Evolutionary conservation across 2,329 filamentous ascomycete species (phyloP), one percentile per base, ranked within the genome.

Genomic region (Aureobasidium subglaciale): DNA sequence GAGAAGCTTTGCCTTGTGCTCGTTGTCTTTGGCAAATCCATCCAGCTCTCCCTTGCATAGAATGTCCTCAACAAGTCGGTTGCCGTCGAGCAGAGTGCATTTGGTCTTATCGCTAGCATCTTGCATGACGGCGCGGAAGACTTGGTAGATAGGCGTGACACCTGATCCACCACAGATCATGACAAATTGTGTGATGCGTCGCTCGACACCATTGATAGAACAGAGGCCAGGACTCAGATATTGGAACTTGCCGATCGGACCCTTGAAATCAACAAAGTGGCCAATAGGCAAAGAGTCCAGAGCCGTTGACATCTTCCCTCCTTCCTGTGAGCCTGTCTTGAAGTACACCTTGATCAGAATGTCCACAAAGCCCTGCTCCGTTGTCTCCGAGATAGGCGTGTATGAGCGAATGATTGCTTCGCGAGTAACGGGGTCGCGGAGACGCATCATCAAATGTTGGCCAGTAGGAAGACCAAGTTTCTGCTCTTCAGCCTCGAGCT

Each of bases 141-240:
- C 87, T 65, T 93, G 88, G 67, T 85, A 93, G 60, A 96, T 88
- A 0, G 91, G 91, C n/a, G 91, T 96, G 64, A 96, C 87, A 1
- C 91, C 91, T n/a, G 83, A 88, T 5, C 91, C 91, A 13, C 81
- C 91, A 63, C 88, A 93, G 29, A 96, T 84, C 90, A 96, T 95
- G 66, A 87, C 76, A 68, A 96, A 89, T 11, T 78, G 79, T 52
- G 78, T 80, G 1, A 95, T 80, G 0, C 63, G 70, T 9, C 84
- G 74, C 56, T 75, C 68, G 18, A 74, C 76, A 0, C 80, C 80
- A 29, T 80, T 80, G 38, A 95, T 71, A 0, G 72, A 65, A 63
- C 87, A 89, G 2, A 70, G 60, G 0, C 90, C 90, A 0, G 75
- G 71, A 0, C 87, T 86, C 0, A 85, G 73, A 64, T 96, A 96